These are phyloP conservation scores for Pycnococcus provasolii DNA, from an alignment of 139 green algal species.

Conservation along the genomic window DNA sequence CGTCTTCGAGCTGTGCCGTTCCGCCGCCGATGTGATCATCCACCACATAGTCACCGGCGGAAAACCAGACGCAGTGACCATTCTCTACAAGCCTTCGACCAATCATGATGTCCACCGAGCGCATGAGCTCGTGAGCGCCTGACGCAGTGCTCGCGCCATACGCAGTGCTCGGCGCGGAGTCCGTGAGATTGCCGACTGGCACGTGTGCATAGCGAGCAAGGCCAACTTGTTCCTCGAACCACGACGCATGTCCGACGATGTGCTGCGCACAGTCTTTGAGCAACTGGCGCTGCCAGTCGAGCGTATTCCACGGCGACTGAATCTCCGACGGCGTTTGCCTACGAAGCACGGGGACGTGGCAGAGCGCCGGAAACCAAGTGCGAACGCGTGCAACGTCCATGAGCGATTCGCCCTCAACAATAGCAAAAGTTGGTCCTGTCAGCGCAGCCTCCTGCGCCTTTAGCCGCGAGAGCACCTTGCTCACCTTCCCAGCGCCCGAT, in stretches of 20 bases:
- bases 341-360: conserved; percentile 54
- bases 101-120: background rate
- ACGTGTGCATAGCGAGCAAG: conserved; percentile 68
- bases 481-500: conserved; percentile 38
- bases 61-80: too few species aligned
- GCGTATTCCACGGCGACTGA: conserved; percentile 24
- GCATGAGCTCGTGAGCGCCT: conserved; percentile 17
- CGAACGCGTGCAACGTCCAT: too few species aligned
- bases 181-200: conserved; percentile 48
- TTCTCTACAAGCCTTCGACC: too few species aligned
- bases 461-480: conserved; percentile 63
- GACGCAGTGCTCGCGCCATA: conserved; percentile 59
- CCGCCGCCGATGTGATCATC: conserved; percentile 14
- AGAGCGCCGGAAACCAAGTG: conserved; percentile 19
- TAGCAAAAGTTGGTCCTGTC: background rate
- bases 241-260: conserved; percentile 31
- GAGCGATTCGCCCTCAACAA: conserved; percentile 29
- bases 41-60: too few species aligned
- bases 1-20: conserved; percentile 42
- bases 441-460: conserved; percentile 33
- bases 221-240: conserved; percentile 49
- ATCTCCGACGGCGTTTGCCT: conserved; percentile 48
- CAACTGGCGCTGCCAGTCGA: conserved; percentile 71
- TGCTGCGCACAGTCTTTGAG: conserved; percentile 43
- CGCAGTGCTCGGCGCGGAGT: conserved; percentile 53